Evolutionary conservation across 352 stramenopile species (phyloP).

Genomic region (Pythium pectinolyticum): DNA sequence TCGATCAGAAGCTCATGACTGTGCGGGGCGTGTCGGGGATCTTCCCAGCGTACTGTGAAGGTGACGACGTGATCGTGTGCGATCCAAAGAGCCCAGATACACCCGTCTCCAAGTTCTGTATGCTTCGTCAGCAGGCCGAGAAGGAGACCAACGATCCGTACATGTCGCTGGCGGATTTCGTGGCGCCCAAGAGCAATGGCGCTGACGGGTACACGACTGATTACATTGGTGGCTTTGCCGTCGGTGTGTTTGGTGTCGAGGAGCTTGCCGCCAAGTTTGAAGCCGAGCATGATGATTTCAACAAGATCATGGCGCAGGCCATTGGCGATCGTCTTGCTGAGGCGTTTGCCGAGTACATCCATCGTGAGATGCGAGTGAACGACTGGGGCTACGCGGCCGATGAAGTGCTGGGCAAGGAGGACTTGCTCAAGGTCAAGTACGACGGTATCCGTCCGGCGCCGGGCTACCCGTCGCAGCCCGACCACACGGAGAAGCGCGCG

Average conservation of each 20-base stretch:
- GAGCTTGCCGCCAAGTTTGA: conserved; percentile 92
- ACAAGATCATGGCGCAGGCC: conserved; percentile 97
- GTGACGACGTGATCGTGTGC: conserved; percentile 96
- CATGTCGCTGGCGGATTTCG: conserved; percentile 94
- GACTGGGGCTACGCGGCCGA: conserved; percentile 95
- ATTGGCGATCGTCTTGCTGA: conserved; percentile 65
- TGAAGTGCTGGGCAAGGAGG: conserved; percentile 89
- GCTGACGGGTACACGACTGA: conserved; percentile 40
- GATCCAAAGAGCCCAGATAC: conserved; percentile 75
- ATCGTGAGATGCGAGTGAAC: conserved; percentile 94
- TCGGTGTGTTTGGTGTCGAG: conserved; percentile 96
- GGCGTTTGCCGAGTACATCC: conserved; percentile 97
- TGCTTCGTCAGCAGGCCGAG: conserved; percentile 96
- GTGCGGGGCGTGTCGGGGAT: conserved; percentile 93
- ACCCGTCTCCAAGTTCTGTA: conserved; percentile 92
- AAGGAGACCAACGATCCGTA: conserved; percentile 96
- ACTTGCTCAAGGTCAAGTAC: conserved; percentile 98
- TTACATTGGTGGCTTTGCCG: conserved; percentile 94
- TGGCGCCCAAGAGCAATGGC: conserved; percentile 59
- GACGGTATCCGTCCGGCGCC: conserved; percentile 96
- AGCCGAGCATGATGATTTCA: conserved; percentile 95
- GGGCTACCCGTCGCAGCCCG: conserved; percentile 97
- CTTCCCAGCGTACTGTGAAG: conserved; percentile 92
- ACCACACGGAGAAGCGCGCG: conserved; percentile 97
- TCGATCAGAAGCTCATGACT: conserved; percentile 89